phyloP scores from a whole-genome alignment of 208 protist genomes.

The Leishmania major region DNA sequence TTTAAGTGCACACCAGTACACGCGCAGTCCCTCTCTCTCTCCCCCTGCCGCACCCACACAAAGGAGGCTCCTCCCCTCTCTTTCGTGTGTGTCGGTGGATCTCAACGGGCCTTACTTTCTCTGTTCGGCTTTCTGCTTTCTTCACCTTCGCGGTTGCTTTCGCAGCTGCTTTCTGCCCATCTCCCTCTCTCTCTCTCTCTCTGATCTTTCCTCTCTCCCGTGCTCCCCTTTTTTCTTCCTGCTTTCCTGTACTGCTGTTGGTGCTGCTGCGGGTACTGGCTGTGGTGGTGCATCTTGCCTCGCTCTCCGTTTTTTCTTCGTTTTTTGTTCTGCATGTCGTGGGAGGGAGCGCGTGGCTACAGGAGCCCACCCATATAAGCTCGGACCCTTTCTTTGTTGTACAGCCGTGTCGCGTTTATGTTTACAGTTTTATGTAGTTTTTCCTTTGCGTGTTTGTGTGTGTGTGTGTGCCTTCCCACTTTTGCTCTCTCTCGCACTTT shows the following conservation, averaged over 20 bases:
- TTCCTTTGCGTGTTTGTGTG: neutral
- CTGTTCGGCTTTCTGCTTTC: neutral
- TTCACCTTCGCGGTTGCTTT: conserved; percentile 4
- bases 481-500: neutral
- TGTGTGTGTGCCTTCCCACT: too few species aligned
- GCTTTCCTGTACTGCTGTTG: neutral
- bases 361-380: neutral
- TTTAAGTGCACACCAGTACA: neutral
- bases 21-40: neutral
- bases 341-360: neutral
- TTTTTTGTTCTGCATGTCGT: neutral
- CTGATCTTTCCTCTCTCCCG: neutral
- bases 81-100: neutral
- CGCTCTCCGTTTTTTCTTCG: neutral
- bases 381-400: neutral
- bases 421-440: neutral
- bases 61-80: neutral
- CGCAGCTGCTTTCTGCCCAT: conserved; percentile 11
- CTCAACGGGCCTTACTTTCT: neutral
- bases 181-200: neutral
- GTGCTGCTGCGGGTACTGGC: neutral
- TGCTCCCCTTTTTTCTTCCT: neutral
- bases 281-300: neutral
- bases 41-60: neutral
- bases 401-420: neutral